Base-by-base conservation (phyloP, 2,329 filamentous ascomycete species). In the Colletotrichum australisinense region DNA sequence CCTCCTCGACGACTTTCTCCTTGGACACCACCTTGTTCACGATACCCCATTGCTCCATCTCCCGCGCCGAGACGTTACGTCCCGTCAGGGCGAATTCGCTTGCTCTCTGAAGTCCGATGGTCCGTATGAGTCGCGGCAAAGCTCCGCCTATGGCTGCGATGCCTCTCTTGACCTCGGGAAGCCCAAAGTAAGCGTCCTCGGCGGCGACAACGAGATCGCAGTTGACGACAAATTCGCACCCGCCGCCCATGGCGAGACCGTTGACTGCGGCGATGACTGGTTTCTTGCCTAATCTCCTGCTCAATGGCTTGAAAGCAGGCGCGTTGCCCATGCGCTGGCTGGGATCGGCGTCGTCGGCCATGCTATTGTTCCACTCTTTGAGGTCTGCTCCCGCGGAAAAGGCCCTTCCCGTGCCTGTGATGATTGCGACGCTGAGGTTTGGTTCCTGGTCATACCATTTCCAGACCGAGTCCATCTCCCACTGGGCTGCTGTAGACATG, bases 261-360 rank as follows among this genome's bases (percentile, higher is more conserved):
- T 91, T 91, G 3, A 90, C 88, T 2, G 89, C 89, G 9, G 88
- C 88, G 78, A 91, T 88, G 58, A 91, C 84, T 1, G 89, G 89
- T 79, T 91, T 91, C 82, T 89, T 91, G 80, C 79, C 60, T 76
- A 71, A 57, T 19, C 73, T 30, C 12, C 71, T 67, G 53, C 87
- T 89, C 16, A 93, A 78, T 0, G 71, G 71, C 30, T 49, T 71
- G 53, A 75, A 75, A 5, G 66, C 71, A 16, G 73, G 71, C 5
- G 71, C 71, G 53, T 75, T 74, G 16, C 72, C 72, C 72, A 74
- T 74, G 3, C 73, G 65, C 22, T 77, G 76, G 22, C 68, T 75
- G 49, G 76, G 71, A 64, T 72, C 69, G 77, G 75, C 46, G 60
- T 71, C 75, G 74, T 46, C 62, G 65, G 75, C 68, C 75, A 78